Evolutionary conservation across 1,284 basidiomycete species (phyloP), one percentile per base, ranked within the genome.

Genomic region (Marasmius tenuissimus): DNA sequence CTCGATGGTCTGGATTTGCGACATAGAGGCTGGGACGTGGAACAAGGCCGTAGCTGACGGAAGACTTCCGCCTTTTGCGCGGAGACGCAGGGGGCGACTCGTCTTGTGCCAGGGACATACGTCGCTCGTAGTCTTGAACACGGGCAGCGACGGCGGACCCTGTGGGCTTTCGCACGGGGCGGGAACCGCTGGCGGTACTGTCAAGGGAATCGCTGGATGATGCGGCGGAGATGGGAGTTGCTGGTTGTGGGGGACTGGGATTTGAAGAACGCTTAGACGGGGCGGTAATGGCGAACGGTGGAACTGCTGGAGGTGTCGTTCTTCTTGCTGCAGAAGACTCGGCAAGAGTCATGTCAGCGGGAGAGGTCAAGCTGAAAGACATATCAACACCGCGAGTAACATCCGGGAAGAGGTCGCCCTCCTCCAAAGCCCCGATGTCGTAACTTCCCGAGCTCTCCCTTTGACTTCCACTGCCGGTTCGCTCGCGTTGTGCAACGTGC

Each of bases 401-500:
- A 33, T 54, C 34, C 22, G 52, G 34, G 14, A 54, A 14, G 8
- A 35, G 16, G n/a, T n/a, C 42, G 20, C 62, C 60, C n/a, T 66
- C 62, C 47, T 66, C 62, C 12, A 60, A 45, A 14, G 56, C 63
- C 16, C 45, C 22, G 14, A 33, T 52, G 22, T 62, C 63, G 34
- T 59, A 56, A 45, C 66, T 70, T 39, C 68, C 70, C 34, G 68
- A 74, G 62, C 74, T 78, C 20, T 62, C 65, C 37, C 69, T 71
- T 4, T 69, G 71, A 59, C 72, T 78, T 39, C 73, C 76, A 59
- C 72, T 78, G 39, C 73, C 76, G 18, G 77, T 76, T 57, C 80
- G 80, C 27, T 80, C 77, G 59, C 87, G 77, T 72, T 89, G 86
- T 34, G 85, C 80, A 54, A 92, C 87, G 72, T 89, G 87, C 80